These are phyloP conservation scores for Bipolaris oryzae DNA, from an alignment of 2,329 filamentous ascomycete species.

Conservation along the genomic window DNA sequence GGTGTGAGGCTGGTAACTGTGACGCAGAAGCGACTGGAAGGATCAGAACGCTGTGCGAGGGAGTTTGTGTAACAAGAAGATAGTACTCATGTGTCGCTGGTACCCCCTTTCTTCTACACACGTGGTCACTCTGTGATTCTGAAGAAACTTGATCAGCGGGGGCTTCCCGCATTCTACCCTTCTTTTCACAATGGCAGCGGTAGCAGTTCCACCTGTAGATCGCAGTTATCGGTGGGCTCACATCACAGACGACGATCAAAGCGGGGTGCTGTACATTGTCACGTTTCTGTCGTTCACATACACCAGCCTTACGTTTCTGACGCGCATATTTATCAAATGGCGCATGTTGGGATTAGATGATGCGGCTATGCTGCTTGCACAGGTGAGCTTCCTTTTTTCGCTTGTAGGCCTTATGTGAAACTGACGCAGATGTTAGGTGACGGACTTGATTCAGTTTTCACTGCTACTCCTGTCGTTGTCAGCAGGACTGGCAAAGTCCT, in stretches of 20 bases:
- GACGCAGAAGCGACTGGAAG: no score
- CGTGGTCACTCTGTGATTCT: background rate
- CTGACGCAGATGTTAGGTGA: background rate
- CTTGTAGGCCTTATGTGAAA: background rate
- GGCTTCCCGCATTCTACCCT: background rate
- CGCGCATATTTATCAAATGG: slow-evolving; percentile 35
- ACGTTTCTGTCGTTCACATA: slow-evolving; percentile 35
- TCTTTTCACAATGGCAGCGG: background rate
- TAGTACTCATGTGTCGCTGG: no score
- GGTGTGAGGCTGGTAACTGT: no score
- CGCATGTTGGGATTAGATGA: slow-evolving; percentile 35
- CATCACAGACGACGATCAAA: slow-evolving; percentile 32
- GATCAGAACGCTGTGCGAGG: no score
- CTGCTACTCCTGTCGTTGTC: slow-evolving; percentile 29
- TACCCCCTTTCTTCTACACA: no score
- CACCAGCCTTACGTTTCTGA: slow-evolving; percentile 29
- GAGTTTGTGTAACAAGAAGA: no score
- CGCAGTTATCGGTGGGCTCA: slow-evolving; percentile 26
- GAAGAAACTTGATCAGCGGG: background rate
- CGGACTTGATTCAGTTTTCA: slow-evolving; percentile 24
- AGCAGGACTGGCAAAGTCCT: slow-evolving; percentile 30
- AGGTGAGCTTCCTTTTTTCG: slow-evolving; percentile 21
- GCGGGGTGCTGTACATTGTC: slow-evolving; percentile 34
- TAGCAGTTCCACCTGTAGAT: background rate
- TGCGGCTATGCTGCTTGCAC: slow-evolving; percentile 26